Percentiles rank a stretch among this genome's conserved stretches.
phyloP scores from a whole-genome alignment of 768 basidiomycete genomes.

The Hypholoma sublateritium region DNA sequence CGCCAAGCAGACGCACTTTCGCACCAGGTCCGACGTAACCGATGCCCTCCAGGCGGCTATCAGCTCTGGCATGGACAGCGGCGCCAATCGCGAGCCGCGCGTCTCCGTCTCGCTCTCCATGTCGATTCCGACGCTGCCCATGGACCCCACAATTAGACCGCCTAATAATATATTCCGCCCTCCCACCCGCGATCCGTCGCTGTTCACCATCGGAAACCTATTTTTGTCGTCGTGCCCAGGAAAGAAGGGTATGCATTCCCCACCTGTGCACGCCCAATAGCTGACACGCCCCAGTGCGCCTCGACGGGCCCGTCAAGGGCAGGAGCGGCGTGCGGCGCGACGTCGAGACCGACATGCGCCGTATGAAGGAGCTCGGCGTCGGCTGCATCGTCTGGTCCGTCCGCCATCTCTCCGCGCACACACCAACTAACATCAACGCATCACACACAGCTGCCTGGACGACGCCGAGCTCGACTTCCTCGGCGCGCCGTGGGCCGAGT shows the following conservation, averaged over 20 bases:
- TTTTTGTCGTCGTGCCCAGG: constrained; percentile 91
- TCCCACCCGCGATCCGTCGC: neutral
- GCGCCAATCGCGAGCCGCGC: neutral
- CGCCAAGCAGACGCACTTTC: constrained; percentile 16
- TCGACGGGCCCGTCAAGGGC: constrained; percentile 75
- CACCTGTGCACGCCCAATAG: neutral
- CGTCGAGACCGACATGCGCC: constrained; percentile 68
- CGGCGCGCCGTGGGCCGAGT: constrained; percentile 85
- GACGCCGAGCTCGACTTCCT: constrained; percentile 81
- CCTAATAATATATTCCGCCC: too few relatives aligned
- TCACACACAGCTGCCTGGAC: constrained; percentile 72
- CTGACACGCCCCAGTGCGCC: constrained; percentile 47
- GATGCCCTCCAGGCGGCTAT: constrained; percentile 37
- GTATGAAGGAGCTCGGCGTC: constrained; percentile 75
- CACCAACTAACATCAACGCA: constrained; percentile 3
- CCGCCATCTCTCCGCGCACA: neutral
- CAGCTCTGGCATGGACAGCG: constrained; percentile 11
- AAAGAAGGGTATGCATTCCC: constrained; percentile 71
- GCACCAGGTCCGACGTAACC: constrained; percentile 28
- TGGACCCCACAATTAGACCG: neutral
- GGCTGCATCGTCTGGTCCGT: constrained; percentile 81
- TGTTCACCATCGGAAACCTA: constrained; percentile 72
- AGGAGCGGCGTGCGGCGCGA: constrained; percentile 83
- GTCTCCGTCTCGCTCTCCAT: constrained; percentile 22
- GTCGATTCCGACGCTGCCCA: constrained; percentile 3